Evolutionary conservation across 2,329 filamentous ascomycete genomes (phyloP).

Genomic region (Neonectria punicea): DNA sequence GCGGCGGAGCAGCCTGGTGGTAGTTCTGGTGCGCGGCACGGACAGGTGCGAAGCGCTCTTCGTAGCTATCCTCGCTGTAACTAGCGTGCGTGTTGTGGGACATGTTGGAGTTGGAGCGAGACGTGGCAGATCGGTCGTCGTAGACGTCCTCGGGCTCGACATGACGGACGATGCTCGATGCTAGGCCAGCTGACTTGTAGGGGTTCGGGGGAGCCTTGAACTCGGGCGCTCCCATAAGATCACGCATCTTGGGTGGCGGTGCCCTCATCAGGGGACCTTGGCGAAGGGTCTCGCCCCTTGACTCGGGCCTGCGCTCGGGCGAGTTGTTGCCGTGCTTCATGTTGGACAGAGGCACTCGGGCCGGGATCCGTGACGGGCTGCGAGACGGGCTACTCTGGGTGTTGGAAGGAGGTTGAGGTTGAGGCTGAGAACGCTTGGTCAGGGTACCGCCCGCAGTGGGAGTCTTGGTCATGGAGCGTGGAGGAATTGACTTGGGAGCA

Average conservation of each 20-base stretch:
- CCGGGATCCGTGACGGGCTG: conserved; percentile 68
- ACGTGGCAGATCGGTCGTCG: conserved; percentile 66
- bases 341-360: conserved; percentile 74
- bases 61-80: conserved; percentile 51
- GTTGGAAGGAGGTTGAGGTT: conserved; percentile 27
- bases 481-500: conserved; percentile 48
- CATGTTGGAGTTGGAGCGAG: conserved; percentile 54
- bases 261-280: conserved; percentile 66
- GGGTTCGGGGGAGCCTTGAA: conserved; percentile 61
- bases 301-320: conserved; percentile 72
- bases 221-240: conserved; percentile 67
- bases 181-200: conserved; percentile 60
- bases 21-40: conserved; percentile 52
- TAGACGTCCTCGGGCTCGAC: conserved; percentile 87
- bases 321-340: conserved; percentile 81
- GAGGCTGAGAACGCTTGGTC: conserved; percentile 44
- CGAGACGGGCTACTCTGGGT: conserved; percentile 48
- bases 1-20: conserved; percentile 53
- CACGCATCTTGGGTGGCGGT: conserved; percentile 93
- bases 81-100: conserved; percentile 47
- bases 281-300: conserved; percentile 59
- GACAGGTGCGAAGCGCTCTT: conserved; percentile 55
- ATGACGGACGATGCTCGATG: conserved; percentile 67
- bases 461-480: conserved; percentile 62
- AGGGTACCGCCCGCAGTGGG: conserved; percentile 56